A percentile compares a stretch with the other conserved stretches of the same genome.
These are phyloP conservation scores for Penicillium verhagenii DNA, from an alignment of 495 filamentous ascomycete species.

Conservation along the genomic window DNA sequence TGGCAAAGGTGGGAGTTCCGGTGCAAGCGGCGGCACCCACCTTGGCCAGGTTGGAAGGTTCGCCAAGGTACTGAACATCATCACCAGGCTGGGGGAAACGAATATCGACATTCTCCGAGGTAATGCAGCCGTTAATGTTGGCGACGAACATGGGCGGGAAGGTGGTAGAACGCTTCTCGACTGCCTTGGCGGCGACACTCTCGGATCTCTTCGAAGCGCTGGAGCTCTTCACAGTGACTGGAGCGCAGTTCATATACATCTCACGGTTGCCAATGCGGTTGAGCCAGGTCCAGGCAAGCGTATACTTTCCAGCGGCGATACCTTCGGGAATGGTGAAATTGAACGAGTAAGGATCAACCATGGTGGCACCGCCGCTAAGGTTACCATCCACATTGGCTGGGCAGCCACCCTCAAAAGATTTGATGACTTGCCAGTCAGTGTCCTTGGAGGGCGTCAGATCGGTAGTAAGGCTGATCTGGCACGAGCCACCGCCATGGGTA, in stretches of 20 bases:
- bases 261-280: slow-evolving; percentile 86
- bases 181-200: slow-evolving; percentile 24
- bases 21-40: slow-evolving; percentile 31
- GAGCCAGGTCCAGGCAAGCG: slow-evolving; percentile 88
- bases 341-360: slow-evolving; percentile 30
- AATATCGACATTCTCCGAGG: slow-evolving; percentile 54
- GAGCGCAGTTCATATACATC: slow-evolving; percentile 94
- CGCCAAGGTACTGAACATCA: slow-evolving; percentile 45
- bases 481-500: slow-evolving; percentile 84
- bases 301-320: slow-evolving; percentile 52
- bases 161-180: slow-evolving; percentile 39
- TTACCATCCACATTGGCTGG: slow-evolving; percentile 55
- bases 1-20: slow-evolving; percentile 32
- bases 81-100: slow-evolving; percentile 73
- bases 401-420: slow-evolving; percentile 79
- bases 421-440: slow-evolving; percentile 71
- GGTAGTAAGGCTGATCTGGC: slow-evolving; percentile 80
- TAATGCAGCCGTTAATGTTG: slow-evolving; percentile 68
- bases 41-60: slow-evolving; percentile 26
- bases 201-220: slow-evolving; percentile 45
- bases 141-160: slow-evolving; percentile 81
- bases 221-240: slow-evolving; percentile 56
- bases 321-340: slow-evolving; percentile 47
- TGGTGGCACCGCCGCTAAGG: slow-evolving; percentile 18
- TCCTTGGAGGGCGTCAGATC: slow-evolving; percentile 58